Conservation (phyloP, 257 asterid species). For the Ajuga chamaepitys region DNA sequence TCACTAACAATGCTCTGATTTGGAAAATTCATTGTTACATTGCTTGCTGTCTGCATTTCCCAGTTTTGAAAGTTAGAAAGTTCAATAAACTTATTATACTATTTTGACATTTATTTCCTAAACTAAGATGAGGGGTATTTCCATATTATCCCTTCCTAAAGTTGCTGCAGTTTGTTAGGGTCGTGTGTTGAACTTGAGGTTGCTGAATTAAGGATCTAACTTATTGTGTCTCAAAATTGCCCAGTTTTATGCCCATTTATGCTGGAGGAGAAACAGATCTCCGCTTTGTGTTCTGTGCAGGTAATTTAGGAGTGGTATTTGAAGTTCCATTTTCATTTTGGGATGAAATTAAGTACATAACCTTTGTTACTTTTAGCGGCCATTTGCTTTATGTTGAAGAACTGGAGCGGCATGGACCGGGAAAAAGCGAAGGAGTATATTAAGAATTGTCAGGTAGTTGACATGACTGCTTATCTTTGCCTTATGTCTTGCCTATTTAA, state of each 20-base stretch:
- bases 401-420: constrained; percentile 88
- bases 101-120: background rate
- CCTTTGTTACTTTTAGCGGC: constrained; percentile 50
- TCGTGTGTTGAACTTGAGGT: background rate
- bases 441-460: constrained; percentile 65
- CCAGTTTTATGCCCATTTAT: constrained; percentile 91
- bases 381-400: constrained; percentile 70
- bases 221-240: constrained; percentile 2
- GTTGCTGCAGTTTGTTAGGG: background rate
- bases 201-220: constrained; percentile 15
- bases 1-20: no score
- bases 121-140: background rate
- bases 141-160: background rate
- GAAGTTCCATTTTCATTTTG: constrained; percentile 10
- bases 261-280: constrained; percentile 95
- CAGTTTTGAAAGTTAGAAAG: background rate
- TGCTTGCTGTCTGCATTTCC: background rate
- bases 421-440: constrained; percentile 81
- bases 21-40: background rate
- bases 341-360: constrained; percentile 4
- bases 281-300: constrained; percentile 92
- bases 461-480: background rate
- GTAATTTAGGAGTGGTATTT: constrained; percentile 29
- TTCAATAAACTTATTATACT: background rate
- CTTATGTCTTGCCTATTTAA: background rate